Conservation (phyloP, 768 basidiomycete genomes). For the Tylopilus subfusipes region DNA sequence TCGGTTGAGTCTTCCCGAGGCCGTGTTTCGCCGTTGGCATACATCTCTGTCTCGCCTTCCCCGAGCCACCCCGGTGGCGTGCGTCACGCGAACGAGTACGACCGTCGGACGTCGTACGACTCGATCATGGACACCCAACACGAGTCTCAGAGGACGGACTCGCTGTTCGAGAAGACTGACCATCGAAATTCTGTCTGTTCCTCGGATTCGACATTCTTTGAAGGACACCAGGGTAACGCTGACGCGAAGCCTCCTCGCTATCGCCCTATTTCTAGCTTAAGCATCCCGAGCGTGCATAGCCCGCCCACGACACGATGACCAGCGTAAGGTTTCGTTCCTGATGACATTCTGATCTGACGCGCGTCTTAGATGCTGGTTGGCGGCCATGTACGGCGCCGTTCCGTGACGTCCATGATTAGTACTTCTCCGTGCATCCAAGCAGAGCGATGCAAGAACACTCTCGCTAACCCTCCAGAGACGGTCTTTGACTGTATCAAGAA, state of each 20-base stretch:
- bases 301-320: constrained; percentile 75
- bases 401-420: constrained; percentile 63
- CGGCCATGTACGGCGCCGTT: constrained; percentile 66
- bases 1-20: constrained; percentile 55
- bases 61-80: constrained; percentile 35
- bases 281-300: constrained; percentile 46
- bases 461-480: constrained; percentile 22
- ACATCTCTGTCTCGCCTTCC: constrained; percentile 66
- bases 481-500: constrained; percentile 38
- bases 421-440: constrained; percentile 65
- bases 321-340: constrained; percentile 43
- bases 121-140: constrained; percentile 61
- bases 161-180: constrained; percentile 62
- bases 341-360: background rate
- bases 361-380: constrained; percentile 73
- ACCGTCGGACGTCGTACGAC: constrained; percentile 49
- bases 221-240: constrained; percentile 37
- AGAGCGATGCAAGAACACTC: constrained; percentile 57
- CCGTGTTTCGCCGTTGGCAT: constrained; percentile 50
- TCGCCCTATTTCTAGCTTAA: constrained; percentile 64
- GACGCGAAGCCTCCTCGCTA: constrained; percentile 48
- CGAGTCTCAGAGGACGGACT: constrained; percentile 42
- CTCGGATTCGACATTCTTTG: constrained; percentile 59
- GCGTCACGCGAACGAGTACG: constrained; percentile 16
- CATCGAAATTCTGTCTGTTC: constrained; percentile 45